Percentiles rank a stretch among this genome's conserved stretches.
These are phyloP conservation scores for Penicillium salamii DNA, from an alignment of 495 filamentous ascomycete species.

Conservation along the genomic window DNA sequence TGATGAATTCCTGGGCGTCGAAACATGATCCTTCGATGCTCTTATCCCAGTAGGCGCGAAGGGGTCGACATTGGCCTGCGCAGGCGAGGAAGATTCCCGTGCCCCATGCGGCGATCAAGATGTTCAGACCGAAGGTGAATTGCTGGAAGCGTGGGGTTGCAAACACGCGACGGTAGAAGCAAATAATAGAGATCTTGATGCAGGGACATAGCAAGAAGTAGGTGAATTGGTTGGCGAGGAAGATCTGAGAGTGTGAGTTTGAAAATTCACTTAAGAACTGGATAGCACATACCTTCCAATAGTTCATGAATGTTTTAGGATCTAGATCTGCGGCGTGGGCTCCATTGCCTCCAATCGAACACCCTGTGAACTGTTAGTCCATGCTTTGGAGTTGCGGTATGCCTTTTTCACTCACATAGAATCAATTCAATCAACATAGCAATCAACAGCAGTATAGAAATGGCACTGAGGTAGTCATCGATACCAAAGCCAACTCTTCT, in stretches of 20 bases:
- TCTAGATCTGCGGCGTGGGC: slow-evolving; percentile 22
- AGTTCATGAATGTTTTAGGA: slow-evolving; percentile 28
- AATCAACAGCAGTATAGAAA: slow-evolving; percentile 29
- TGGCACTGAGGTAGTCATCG: slow-evolving; percentile 42
- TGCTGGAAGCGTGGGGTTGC: slow-evolving; percentile 35
- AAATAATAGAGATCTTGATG: slow-evolving; percentile 46
- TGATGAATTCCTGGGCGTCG: slow-evolving; percentile 34
- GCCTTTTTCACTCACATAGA: slow-evolving; percentile 29
- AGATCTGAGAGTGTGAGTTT: slow-evolving; percentile 30
- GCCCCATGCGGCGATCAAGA: slow-evolving; percentile 35
- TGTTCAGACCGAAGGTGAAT: slow-evolving; percentile 28
- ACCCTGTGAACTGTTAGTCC: slow-evolving; percentile 26
- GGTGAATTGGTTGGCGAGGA: slow-evolving; percentile 44
- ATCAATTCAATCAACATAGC: slow-evolving; percentile 36
- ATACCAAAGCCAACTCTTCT: slow-evolving; percentile 35
- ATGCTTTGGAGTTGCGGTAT: neutral
- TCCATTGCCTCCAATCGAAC: slow-evolving; percentile 37
- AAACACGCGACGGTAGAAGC: slow-evolving; percentile 49
- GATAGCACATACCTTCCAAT: slow-evolving; percentile 31
- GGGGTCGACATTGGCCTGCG: slow-evolving; percentile 41
- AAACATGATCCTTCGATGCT: slow-evolving; percentile 35
- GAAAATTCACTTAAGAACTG: neutral
- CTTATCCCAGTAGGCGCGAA: slow-evolving; percentile 41
- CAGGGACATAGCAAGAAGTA: slow-evolving; percentile 41
- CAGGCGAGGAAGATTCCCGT: slow-evolving; percentile 37